phyloP scores from a whole-genome alignment of 2,329 filamentous ascomycete genomes.

The Mycosphaerella sp. region DNA sequence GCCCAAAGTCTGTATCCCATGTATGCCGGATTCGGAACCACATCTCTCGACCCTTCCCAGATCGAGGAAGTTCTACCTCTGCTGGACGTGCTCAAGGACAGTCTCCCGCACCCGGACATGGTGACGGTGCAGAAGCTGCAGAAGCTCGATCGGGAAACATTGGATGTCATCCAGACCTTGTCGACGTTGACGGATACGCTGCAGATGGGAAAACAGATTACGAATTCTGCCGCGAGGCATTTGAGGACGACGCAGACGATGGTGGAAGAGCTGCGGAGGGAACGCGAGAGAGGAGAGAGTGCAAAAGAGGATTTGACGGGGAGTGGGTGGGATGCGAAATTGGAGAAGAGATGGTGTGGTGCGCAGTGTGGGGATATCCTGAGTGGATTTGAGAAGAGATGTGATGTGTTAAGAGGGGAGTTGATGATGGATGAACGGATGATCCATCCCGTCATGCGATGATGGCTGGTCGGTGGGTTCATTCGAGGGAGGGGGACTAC shows the following conservation, averaged over 20 bases:
- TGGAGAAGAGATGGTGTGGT: constrained; percentile 73
- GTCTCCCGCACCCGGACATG: constrained; percentile 60
- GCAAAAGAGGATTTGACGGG: constrained; percentile 73
- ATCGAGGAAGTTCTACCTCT: constrained; percentile 65
- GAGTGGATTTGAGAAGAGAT: constrained; percentile 85
- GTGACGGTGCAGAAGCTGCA: constrained; percentile 61
- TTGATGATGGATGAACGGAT: constrained; percentile 10
- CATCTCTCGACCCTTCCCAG: constrained; percentile 57
- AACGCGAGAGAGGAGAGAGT: constrained; percentile 75
- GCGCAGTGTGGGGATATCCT: constrained; percentile 81
- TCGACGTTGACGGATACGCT: constrained; percentile 84
- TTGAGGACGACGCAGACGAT: constrained; percentile 77
- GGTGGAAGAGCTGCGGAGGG: constrained; percentile 74
- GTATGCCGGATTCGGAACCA: constrained; percentile 44
- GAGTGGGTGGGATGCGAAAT: constrained; percentile 72
- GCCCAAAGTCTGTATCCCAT: constrained; percentile 62
- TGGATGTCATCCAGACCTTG: constrained; percentile 69
- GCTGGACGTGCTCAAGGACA: constrained; percentile 57
- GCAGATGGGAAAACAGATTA: constrained; percentile 89
- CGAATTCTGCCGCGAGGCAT: constrained; percentile 69
- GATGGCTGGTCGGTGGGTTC: background rate
- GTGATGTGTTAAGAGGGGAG: constrained; percentile 64
- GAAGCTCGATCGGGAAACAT: constrained; percentile 59
- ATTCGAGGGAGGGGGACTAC: no score
- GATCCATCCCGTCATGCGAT: background rate